Conservation (phyloP, 192 early-diverging fungal genomes). For the Linnemannia hyalina region DNA sequence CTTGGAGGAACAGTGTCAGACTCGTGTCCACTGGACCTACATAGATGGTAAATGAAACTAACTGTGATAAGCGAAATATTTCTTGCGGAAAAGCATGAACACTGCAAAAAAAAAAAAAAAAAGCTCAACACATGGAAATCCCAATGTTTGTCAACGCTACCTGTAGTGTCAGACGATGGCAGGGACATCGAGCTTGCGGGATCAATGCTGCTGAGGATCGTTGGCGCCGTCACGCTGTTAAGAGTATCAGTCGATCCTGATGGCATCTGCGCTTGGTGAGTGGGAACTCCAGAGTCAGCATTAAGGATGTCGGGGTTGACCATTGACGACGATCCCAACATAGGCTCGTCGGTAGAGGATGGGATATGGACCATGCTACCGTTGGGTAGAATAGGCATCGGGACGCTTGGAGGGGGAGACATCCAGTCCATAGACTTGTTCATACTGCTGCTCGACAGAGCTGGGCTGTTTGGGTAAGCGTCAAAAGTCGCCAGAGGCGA, state of each 20-base stretch:
- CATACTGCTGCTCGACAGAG: constrained; percentile 14
- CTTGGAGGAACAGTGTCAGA: constrained; percentile 68
- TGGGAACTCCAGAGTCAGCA: neutral
- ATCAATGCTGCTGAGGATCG: neutral
- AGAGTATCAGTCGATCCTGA: neutral
- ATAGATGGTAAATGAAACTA: neutral
- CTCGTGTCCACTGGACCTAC: neutral
- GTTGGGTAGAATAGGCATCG: neutral
- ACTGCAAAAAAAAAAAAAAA: neutral
- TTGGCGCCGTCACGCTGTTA: neutral
- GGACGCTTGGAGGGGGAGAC: constrained; percentile 3
- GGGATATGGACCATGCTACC: neutral
- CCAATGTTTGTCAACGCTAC: neutral
- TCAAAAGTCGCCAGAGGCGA: constrained; percentile 1
- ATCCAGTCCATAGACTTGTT: constrained; percentile 5
- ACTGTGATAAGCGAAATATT: neutral
- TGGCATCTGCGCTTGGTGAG: neutral
- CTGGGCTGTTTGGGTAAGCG: neutral
- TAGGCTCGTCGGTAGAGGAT: neutral
- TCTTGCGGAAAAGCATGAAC: neutral
- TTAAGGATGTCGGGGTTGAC: neutral
- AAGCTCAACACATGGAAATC: no score
- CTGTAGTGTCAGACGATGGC: neutral
- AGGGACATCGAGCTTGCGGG: neutral
- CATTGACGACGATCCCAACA: constrained; percentile 10